Evolutionary conservation across 2,329 filamentous ascomycete genomes (phyloP), one percentile per base, ranked within the genome.

Genomic region (Colletotrichum sansevieriae): DNA sequence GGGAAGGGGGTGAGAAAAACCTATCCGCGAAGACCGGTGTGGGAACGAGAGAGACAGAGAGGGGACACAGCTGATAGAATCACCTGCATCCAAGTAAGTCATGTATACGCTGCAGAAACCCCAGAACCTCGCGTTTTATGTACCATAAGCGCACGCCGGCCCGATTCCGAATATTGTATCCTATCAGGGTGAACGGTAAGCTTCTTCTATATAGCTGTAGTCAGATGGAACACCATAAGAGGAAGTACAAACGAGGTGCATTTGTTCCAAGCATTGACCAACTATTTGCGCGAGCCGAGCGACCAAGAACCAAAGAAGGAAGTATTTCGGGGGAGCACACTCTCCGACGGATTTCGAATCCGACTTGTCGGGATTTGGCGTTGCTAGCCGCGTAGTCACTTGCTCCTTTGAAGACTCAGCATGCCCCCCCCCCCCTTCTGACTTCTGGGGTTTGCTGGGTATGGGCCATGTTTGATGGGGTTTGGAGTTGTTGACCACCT

Each of bases 111-210:
- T 39, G 43, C 44, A 43, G 35, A 41, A 37, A 58, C 55, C 13
- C 35, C 33, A 33, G 43, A 18, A 61, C 59, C 39, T 46, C 22
- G 35, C 51, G 20, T 15, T 25, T 10, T 4, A 6, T 54, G 20
- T 39, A 22, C 47, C 18, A 29, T 67, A 58, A 67, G 64, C 59
- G 29, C 29, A 29, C 59, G 51, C 43, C 51, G 52, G 25, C 22
- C n/a, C 35, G 35, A 54, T 37, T 7, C 35, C 52, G 35, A 52
- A 57, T 57, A 15, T 57, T 57, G 43, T 39, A 20, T 29, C 63
- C 56, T 35, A 3, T 44, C 29, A 43, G n/a, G 37, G 47, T 47
- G n/a, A 9, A 37, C n/a, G 25, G 47, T 39, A 18, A 33, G 12
- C 37, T n/a, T 39, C 49, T 35, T 13, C 12, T n/a, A 37, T 10